Percentiles rank a stretch among this genome's conserved stretches.
Evolutionary conservation across 805 yeast species (phyloP).

Genomic region (Wickerhamomyces rabaulensis): DNA sequence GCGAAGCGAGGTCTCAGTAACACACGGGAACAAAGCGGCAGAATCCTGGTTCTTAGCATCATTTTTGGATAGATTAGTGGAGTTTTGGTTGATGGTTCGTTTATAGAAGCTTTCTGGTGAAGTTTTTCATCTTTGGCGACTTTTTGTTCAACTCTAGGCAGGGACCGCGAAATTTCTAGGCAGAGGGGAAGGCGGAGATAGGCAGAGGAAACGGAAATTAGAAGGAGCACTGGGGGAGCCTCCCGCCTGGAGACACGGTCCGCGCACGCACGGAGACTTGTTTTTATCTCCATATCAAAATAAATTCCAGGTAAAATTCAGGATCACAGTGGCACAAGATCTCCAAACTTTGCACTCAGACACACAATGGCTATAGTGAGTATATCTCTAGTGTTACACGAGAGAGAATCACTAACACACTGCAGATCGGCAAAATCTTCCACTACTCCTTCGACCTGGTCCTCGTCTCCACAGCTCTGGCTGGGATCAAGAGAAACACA

Average conservation of each 20-base stretch:
- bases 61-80: not conserved
- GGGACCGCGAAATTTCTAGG: not conserved
- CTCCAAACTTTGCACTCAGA: too few relatives aligned
- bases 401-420: not conserved
- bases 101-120: too few relatives aligned
- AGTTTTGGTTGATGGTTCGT: too few relatives aligned
- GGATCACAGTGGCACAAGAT: too few relatives aligned
- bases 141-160: too few relatives aligned
- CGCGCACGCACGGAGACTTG: not conserved
- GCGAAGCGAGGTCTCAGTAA: not conserved
- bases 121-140: not conserved
- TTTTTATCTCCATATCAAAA: too few relatives aligned
- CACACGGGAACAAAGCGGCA: not conserved
- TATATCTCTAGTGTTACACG: not conserved
- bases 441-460: constrained; percentile 58
- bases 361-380: constrained; percentile 4
- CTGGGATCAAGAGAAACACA: constrained; percentile 69
- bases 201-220: too few relatives aligned
- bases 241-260: too few relatives aligned
- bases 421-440: constrained; percentile 44
- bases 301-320: too few relatives aligned
- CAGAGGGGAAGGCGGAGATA: not conserved
- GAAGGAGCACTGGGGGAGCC: too few relatives aligned
- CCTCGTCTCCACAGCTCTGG: constrained; percentile 59
- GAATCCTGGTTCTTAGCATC: not conserved